These are phyloP conservation scores for Camellia japonica DNA, from an alignment of 148 eudicot genomes.

Conservation along the genomic window DNA sequence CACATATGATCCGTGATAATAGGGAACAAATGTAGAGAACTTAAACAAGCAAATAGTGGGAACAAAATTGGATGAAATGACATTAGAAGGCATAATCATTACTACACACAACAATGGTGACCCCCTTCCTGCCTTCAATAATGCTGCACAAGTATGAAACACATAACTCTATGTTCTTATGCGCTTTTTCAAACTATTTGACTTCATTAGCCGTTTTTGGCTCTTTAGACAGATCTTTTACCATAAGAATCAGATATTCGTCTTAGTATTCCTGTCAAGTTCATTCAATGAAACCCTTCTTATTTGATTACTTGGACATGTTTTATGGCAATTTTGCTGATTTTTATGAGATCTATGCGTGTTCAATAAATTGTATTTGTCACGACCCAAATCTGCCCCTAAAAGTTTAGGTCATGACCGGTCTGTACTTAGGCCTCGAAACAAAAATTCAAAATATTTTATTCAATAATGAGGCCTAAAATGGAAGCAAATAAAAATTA, in stretches of 20 bases:
- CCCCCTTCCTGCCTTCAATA: constrained; percentile 79
- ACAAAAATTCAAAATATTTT: too few relatives aligned
- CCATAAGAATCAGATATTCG: not conserved
- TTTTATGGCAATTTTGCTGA: not conserved
- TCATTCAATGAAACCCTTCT: not conserved
- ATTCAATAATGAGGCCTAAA: too few relatives aligned
- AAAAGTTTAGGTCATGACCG: too few relatives aligned
- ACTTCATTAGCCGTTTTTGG: not conserved
- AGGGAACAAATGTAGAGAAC: constrained; percentile 79
- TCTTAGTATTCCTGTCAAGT: not conserved
- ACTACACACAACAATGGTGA: constrained; percentile 79
- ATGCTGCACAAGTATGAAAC: constrained; percentile 85
- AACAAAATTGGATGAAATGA: constrained; percentile 64
- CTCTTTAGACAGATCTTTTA: not conserved
- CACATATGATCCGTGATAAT: constrained; percentile 80
- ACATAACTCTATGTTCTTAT: not conserved
- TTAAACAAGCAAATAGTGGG: constrained; percentile 91
- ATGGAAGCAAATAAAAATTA: too few relatives aligned
- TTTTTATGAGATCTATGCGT: not conserved
- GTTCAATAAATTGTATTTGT: too few relatives aligned
- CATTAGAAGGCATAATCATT: constrained; percentile 57
- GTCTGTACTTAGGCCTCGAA: too few relatives aligned
- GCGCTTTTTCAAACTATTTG: not conserved
- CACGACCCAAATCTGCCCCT: too few relatives aligned
- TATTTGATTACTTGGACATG: not conserved